These are phyloP conservation scores for Cutaneotrichosporon spelunceum DNA, from an alignment of 1,284 basidiomycete species.

Conservation along the genomic window DNA sequence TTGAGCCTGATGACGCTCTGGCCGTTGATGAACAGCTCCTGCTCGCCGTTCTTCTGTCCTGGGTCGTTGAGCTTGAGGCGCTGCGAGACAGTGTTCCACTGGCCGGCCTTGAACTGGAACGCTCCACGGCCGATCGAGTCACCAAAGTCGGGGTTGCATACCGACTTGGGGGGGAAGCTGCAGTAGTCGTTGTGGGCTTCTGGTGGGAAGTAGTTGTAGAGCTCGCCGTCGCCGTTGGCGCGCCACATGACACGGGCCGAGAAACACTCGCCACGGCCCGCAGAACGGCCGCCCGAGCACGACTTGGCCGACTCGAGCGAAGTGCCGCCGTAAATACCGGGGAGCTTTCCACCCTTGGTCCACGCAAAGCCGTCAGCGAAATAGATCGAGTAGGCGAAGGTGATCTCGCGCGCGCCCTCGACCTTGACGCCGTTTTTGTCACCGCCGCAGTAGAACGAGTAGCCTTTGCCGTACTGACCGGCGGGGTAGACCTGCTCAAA, in stretches of 20 bases:
- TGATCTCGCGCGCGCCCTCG: slow-evolving; percentile 39
- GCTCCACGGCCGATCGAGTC: slow-evolving; percentile 64
- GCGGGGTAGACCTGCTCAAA: slow-evolving; percentile 33
- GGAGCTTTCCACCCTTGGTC: slow-evolving; percentile 52
- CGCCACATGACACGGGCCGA: slow-evolving; percentile 52
- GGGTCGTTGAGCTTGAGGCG: slow-evolving; percentile 63
- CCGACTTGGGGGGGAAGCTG: slow-evolving; percentile 28
- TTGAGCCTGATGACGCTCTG: slow-evolving; percentile 56
- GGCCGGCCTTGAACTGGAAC: slow-evolving; percentile 62
- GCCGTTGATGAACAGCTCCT: slow-evolving; percentile 61
- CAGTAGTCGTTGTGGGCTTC: slow-evolving; percentile 32
- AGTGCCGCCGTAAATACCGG: slow-evolving; percentile 49
- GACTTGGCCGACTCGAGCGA: slow-evolving; percentile 31
- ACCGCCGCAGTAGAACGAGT: slow-evolving; percentile 43
- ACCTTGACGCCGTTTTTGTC: slow-evolving; percentile 29
- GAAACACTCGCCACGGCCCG: slow-evolving; percentile 48
- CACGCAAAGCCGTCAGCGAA: slow-evolving; percentile 49
- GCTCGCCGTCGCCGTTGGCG: slow-evolving; percentile 40
- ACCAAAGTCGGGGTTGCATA: slow-evolving; percentile 43
- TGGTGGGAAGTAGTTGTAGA: slow-evolving; percentile 45
- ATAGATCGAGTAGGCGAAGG: slow-evolving; percentile 48
- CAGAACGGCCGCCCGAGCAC: slow-evolving; percentile 51
- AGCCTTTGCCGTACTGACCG: slow-evolving; percentile 32
- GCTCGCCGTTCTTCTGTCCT: slow-evolving; percentile 54
- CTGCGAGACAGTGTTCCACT: slow-evolving; percentile 63